Percentiles rank a stretch among this genome's conserved stretches.
Evolutionary conservation across 129 eudicot species (phyloP).

Genomic region (Artemisia tridentata): DNA sequence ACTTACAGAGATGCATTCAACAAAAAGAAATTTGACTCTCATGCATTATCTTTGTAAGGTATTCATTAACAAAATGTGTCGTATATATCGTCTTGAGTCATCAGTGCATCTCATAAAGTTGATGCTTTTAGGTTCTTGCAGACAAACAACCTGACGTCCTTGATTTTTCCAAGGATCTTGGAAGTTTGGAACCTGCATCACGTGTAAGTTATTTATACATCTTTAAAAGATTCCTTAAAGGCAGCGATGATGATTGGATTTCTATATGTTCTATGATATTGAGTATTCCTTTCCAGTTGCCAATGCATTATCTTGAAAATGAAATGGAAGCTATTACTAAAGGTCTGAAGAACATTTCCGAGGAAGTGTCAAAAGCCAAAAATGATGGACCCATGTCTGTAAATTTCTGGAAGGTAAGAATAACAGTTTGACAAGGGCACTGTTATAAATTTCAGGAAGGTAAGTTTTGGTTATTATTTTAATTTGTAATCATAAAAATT

Average conservation of each 20-base stretch:
- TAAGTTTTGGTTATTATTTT: too few species aligned
- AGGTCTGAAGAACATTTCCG: slow-evolving; percentile 80
- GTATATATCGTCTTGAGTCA: slow-evolving; percentile 13
- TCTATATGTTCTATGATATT: slow-evolving; percentile 14
- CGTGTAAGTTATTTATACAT: slow-evolving; percentile 41
- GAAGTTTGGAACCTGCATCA: slow-evolving; percentile 75
- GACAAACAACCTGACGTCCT: slow-evolving; percentile 85
- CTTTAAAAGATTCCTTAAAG: neutral
- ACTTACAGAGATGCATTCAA: slow-evolving; percentile 89
- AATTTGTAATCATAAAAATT: too few species aligned
- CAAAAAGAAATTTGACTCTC: slow-evolving; percentile 83
- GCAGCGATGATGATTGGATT: neutral
- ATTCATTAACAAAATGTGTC: slow-evolving; percentile 4
- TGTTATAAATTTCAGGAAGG: neutral
- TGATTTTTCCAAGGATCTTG: slow-evolving; percentile 75
- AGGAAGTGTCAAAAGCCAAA: slow-evolving; percentile 79
- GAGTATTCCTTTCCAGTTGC: slow-evolving; percentile 47
- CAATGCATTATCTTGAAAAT: slow-evolving; percentile 73
- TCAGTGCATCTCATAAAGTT: slow-evolving; percentile 3
- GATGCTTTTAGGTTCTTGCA: slow-evolving; percentile 58
- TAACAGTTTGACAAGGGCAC: neutral
- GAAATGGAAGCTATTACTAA: slow-evolving; percentile 91
- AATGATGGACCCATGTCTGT: slow-evolving; percentile 78
- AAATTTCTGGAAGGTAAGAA: slow-evolving; percentile 57
- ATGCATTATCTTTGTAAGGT: slow-evolving; percentile 99